Evolutionary conservation across 768 basidiomycete genomes (phyloP), one percentile per base, ranked within the genome.

Genomic region (Hygrocybe punicea): DNA sequence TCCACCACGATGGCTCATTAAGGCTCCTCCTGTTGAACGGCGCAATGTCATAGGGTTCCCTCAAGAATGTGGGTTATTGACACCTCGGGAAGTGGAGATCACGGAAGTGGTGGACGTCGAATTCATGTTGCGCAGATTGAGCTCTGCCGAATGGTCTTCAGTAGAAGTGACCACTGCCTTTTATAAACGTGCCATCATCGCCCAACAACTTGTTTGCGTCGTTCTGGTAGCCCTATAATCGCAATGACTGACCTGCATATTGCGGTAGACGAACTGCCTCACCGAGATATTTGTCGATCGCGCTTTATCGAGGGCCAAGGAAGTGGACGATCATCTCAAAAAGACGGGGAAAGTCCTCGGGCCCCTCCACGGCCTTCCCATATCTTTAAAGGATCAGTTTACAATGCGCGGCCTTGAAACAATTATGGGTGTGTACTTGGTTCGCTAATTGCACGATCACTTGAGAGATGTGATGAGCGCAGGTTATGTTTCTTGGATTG

Each of bases 251-350:
- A 29, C 8, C 29, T 29, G 10, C 17, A n/a, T 11, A 36, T 53
- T n/a, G 37, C 29, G 29, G 8, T 29, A 62, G 60, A 62, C 58
- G 23, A 66, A 59, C 29, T 58, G 91, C 66, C 66, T 93, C 36
- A 92, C 90, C 0, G 90, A 92, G 68, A 84, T 91, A n/a, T 91
- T 89, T 63, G 79, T 91, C 51, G 86, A 91, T 21, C 77, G 79
- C 4, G 91, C 87, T 1, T 73, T 90, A 4, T 72, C 69, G 13
- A 77, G 84, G 9, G 91, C 92, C 2, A 69, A 76, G 14, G 78
- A 84, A 65, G 75, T 93, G 4, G 92, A 93, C 62, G 81, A 79
- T 4, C 70, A 82, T 58, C 69, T 89, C 42, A 76, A 75, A 62
- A 71, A 63, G 58, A 91, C 84, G 0, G 91, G 91, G 19, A 78